Conservation (phyloP, 768 basidiomycete genomes). For the Rhizopogon salebrosus region DNA sequence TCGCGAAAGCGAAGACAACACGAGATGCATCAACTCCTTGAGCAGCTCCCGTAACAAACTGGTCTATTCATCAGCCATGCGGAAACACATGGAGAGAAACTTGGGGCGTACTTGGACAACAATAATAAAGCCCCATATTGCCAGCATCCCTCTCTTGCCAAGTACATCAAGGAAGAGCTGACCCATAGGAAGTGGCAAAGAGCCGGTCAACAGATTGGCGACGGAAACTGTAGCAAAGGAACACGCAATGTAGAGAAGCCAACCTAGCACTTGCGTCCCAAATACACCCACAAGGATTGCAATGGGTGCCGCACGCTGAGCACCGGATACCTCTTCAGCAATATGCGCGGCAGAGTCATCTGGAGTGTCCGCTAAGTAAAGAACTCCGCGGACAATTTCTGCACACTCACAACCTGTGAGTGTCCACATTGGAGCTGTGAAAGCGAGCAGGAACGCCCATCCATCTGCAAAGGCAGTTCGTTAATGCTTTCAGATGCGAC, state of each 20-base stretch:
- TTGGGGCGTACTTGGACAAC: constrained; percentile 43
- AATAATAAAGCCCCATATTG: constrained; percentile 67
- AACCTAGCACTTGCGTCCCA: constrained; percentile 56
- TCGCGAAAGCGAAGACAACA: constrained; percentile 69
- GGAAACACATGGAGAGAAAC: background rate
- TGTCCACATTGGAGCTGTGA: constrained; percentile 78
- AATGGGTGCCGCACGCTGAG: constrained; percentile 58
- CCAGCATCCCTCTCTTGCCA: constrained; percentile 67
- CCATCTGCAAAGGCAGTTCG: constrained; percentile 38
- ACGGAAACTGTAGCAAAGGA: constrained; percentile 62
- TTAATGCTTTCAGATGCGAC: background rate
- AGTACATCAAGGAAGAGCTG: constrained; percentile 62
- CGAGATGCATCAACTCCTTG: constrained; percentile 73
- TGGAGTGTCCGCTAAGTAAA: constrained; percentile 18
- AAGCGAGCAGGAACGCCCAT: constrained; percentile 70
- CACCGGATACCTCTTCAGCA: constrained; percentile 65
- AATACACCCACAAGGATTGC: constrained; percentile 64
- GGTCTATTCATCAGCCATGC: background rate
- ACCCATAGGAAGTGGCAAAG: constrained; percentile 64
- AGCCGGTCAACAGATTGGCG: constrained; percentile 38
- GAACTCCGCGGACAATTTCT: background rate
- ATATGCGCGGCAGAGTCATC: constrained; percentile 77
- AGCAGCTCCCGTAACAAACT: constrained; percentile 72
- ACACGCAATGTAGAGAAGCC: constrained; percentile 59
- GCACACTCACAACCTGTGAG: constrained; percentile 60